phyloP scores from a whole-genome alignment of 306 rosid genomes.

The Luffa aegyptiaca region DNA sequence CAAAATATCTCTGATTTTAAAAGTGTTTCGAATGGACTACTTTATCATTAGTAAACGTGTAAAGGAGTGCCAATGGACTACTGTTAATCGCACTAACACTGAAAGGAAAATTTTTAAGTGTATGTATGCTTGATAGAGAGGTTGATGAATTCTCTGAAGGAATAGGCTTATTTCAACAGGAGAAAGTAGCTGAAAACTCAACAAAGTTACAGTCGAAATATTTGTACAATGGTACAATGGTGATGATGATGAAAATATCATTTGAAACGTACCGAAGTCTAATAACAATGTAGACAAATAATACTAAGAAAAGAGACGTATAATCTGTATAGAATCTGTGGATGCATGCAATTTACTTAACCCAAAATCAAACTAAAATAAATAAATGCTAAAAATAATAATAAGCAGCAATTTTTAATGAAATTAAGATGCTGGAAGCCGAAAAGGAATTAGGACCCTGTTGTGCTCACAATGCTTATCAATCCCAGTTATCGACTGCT shows the following conservation, averaged over 20 bases:
- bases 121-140: neutral
- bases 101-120: neutral
- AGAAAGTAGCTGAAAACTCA: neutral
- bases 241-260: neutral
- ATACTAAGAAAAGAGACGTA: neutral
- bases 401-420: neutral
- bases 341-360: neutral
- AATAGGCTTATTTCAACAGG: neutral
- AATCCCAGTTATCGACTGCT: conserved; percentile 35
- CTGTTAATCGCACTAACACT: neutral
- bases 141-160: neutral
- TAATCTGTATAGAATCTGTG: neutral
- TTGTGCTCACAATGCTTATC: neutral
- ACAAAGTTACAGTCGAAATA: neutral
- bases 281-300: neutral
- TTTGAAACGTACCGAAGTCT: neutral
- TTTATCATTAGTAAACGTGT: neutral
- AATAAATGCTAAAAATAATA: neutral
- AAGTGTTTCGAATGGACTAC: neutral
- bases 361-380: neutral
- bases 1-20: neutral
- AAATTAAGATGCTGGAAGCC: neutral
- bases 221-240: neutral
- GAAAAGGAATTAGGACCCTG: neutral
- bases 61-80: neutral